Evolutionary conservation across 106 monocot species (phyloP), one percentile per base, ranked within the genome.

Genomic region (Chionographis japonica): DNA sequence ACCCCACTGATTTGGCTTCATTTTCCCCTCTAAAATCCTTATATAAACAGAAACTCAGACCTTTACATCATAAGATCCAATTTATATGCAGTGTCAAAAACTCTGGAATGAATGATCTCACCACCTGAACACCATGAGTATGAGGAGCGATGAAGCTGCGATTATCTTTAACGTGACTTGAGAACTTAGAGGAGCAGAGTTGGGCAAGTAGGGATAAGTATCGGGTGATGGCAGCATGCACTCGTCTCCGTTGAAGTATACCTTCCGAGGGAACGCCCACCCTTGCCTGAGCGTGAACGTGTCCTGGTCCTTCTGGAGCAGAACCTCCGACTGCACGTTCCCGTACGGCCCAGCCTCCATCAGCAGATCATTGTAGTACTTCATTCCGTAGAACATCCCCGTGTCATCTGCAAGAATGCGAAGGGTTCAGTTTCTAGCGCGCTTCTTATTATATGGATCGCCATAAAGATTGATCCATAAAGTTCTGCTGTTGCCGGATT

Each of bases 221-320:
- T 90, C 86, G 1, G 90, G 90, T 6, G 83, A 66, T 1, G 90
- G 90, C 36, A 90, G 71, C 78, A 72, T 75, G 78, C 90, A 90
- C 61, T 90, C 90, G 40, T 90, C 86, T n/a, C 90, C 90, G 49
- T 86, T 90, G 69, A 86, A 90, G 86, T 90, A 90, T 7, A 90
- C 86, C 56, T 86, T 86, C 41, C 80, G 67, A 15, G 86, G 83
- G 74, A 86, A 86, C 8, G 80, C 90, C 90, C 90, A 90, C 11
- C 90, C 86, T 75, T 90, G 77, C 67, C 76, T 80, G 61, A 90
- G 68, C 40, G 83, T 86, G 62, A 90, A 86, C 4, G 85, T 78
- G 17, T 76, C 38, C 11, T 10, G 19, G 40, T 90, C 80, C 67
- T 90, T 90, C 67, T 64, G 73, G 15, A 90, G 63, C 2, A 90